Conservation (phyloP, 176 grass and related monocot species). For the Phragmites australis region DNA sequence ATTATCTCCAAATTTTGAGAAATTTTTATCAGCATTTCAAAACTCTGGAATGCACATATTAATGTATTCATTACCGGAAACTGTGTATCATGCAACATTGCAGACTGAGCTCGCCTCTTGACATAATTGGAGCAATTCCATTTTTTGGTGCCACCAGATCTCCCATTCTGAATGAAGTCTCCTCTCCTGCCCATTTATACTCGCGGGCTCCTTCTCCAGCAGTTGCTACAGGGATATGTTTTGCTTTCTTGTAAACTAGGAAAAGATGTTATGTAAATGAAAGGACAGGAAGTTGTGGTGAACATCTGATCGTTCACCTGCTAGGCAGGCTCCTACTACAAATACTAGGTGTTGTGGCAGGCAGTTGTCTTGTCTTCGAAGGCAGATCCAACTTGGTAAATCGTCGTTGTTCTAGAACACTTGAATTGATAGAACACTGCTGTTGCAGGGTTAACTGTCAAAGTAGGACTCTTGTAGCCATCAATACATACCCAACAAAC, state of each 20-base stretch:
- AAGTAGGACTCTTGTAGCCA: background rate
- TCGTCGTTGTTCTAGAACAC: too few relatives aligned
- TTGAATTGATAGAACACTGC: too few relatives aligned
- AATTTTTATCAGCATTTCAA: conserved; percentile 27
- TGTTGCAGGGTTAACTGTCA: background rate
- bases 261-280: background rate
- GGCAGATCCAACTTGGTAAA: background rate
- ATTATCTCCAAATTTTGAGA: conserved; percentile 38
- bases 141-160: background rate
- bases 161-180: background rate
- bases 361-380: background rate
- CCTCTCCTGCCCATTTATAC: background rate
- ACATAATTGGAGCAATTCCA: conserved; percentile 28
- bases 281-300: background rate
- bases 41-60: conserved; percentile 29
- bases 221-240: background rate
- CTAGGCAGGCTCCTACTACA: background rate
- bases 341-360: background rate
- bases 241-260: conserved; percentile 6
- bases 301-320: background rate
- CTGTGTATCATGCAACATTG: conserved; percentile 9
- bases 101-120: background rate
- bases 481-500: background rate
- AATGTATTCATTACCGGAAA: conserved; percentile 23
- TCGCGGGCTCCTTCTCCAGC: background rate